phyloP scores from a whole-genome alignment of 441 rosid species.

The Syzygium malaccense region DNA sequence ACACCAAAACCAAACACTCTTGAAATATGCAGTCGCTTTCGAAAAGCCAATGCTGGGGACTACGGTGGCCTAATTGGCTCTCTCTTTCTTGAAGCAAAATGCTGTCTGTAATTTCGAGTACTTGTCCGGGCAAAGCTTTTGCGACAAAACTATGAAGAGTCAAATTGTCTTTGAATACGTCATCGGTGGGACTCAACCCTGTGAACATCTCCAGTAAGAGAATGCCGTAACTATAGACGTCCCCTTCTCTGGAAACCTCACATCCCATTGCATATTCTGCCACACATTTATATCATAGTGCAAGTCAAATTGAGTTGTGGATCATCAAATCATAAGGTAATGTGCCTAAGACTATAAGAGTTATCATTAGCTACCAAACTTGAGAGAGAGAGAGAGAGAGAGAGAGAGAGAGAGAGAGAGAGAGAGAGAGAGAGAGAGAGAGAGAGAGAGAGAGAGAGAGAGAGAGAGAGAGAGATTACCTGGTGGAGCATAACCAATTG shows the following conservation, averaged over 20 bases:
- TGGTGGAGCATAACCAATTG: not conserved
- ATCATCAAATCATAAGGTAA: too few relatives aligned
- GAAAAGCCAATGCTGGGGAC: not conserved
- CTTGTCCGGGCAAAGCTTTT: not conserved
- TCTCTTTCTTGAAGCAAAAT: not conserved
- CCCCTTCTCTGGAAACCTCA: not conserved
- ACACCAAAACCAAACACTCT: not conserved
- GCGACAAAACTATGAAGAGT: not conserved
- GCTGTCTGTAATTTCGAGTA: not conserved
- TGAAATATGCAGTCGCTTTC: not conserved
- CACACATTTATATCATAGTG: too few relatives aligned
- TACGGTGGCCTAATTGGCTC: not conserved
- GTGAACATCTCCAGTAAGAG: not conserved
- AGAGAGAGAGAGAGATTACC: not conserved
- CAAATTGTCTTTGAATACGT: not conserved
- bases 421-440: not conserved
- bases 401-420: not conserved
- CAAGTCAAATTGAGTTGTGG: not conserved
- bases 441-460: not conserved
- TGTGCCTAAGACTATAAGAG: too few relatives aligned
- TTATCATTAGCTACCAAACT: too few relatives aligned
- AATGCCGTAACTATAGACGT: not conserved
- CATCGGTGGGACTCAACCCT: not conserved
- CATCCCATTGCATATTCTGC: not conserved
- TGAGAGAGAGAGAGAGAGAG: too few relatives aligned